phyloP scores from a whole-genome alignment of 139 green algal species.

The Coelastrella sp. region DNA sequence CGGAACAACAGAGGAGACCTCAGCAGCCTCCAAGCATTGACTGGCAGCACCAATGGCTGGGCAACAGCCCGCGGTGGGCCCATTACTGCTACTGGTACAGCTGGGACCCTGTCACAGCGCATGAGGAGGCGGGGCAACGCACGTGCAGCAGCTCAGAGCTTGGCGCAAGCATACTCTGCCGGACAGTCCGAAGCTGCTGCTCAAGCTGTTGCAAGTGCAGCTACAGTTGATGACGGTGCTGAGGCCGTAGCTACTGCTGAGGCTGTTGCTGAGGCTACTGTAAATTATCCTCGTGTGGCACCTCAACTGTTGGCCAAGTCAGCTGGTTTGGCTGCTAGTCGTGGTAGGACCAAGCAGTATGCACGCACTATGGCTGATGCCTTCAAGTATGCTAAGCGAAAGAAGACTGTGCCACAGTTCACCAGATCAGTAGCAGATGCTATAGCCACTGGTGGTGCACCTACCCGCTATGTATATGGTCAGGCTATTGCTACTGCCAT shows the following conservation, averaged over 20 bases:
- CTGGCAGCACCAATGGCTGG: not conserved
- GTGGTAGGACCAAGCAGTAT: conserved; percentile 10
- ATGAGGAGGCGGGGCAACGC: not conserved
- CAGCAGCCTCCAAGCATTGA: not conserved
- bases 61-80: not conserved
- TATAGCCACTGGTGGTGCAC: conserved; percentile 4
- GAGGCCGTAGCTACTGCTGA: not conserved
- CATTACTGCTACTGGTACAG: not conserved
- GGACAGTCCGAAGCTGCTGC: conserved; percentile 33
- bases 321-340: conserved; percentile 12
- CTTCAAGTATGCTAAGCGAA: not conserved
- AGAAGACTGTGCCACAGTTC: not conserved
- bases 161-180: conserved; percentile 18
- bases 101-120: not conserved
- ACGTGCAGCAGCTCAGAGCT: conserved; percentile 18
- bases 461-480: not conserved
- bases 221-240: conserved; percentile 7
- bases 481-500: conserved; percentile 35
- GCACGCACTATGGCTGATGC: conserved; percentile 30
- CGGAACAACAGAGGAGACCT: not conserved
- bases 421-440: conserved; percentile 29
- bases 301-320: conserved; percentile 18
- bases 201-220: conserved; percentile 11
- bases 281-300: not conserved
- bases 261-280: not conserved